Base-by-base conservation (phyloP, 352 stramenopile genomes). In the Pythium pectinolyticum region DNA sequence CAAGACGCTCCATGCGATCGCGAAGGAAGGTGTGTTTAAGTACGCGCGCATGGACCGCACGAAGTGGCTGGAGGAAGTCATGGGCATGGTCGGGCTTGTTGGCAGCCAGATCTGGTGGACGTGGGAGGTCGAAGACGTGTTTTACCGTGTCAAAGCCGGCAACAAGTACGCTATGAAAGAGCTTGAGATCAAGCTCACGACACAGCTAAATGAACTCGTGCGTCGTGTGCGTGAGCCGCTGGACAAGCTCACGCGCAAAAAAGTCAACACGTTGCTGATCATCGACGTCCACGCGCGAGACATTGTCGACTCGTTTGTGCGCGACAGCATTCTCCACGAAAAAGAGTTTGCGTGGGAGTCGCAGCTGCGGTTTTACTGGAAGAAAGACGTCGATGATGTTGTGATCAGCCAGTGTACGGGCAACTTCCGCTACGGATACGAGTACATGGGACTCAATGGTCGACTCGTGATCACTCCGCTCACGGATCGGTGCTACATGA, bases 91-190 rank as follows among this genome's bases (percentile, higher is more conserved):
- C 9, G 89, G 88, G 1, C 80, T 98, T 3, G 88, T 94, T 0
- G 94, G 92, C 22, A 96, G 83, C 62, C 94, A 98, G 62, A 96
- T 98, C 40, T 97, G 90, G 91, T 97, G 91, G 91, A 97, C 91
- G 0, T 97, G 91, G 90, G 86, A 98, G 49, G 92, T 98, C 35
- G 92, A 98, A 56, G 92, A 98, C 53, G 89, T 95, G 7, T 98
- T 98, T 43, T 75, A 85, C 20, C 82, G 84, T 10, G 92, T 97
- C 31, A 92, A 91, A 59, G 70, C 65, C 22, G 92, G 92, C 8
- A 94, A 97, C 67, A 97, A 97, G 65, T 96, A 97, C 56, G 94
- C 90, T 2, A 96, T 98, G 84, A 98, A 98, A 63, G 86, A 96
- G 25, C 76, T 98, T 3, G 90, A 97, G 63, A 68, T 73, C 22